Base-by-base conservation (phyloP, 2,329 filamentous ascomycete genomes). In the Clonostachys rosea region DNA sequence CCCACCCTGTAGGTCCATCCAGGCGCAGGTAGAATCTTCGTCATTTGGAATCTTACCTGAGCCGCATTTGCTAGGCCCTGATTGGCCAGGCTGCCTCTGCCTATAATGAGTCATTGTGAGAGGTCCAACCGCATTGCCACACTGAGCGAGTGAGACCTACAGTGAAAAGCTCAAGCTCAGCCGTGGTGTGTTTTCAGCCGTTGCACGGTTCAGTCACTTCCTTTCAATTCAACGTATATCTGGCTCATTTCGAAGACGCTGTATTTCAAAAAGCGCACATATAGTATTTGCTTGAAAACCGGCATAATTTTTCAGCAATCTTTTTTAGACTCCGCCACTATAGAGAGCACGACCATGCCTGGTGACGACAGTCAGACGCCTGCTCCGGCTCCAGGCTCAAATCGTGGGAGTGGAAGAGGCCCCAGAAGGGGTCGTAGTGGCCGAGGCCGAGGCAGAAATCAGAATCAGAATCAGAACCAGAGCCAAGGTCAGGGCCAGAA, bases 221-320 rank as follows among this genome's bases (percentile, higher is more conserved):
- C 1, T 30, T 30, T 30, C 24, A 30, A 30, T 30, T 30, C 24
- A 30, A 30, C 24, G 24, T 30, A 10, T 30, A 10, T 30, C 24
- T 30, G 24, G 24, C 24, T 30, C 24, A 30, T 30, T 61, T 48
- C 47, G 52, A 72, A 72, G 69, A 55, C 68, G 68, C 68, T 71
- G 63, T 71, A 71, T 72, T 72, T 71, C 60, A 66, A 66, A 71
- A 70, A 72, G 69, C 69, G 68, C 69, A 70, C 45, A 45, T 18
- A 39, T 18, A 46, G 14, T 34, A 16, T 35, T 33, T 35, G 5
- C 30, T 43, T 43, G 10, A 30, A 8, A 40, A 18, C 37, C n/a
- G 37, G 11, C 10, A 9, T 40, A 18, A 9, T 18, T 13, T 17
- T 42, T 42, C 13, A 13, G 42, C n/a, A 30, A 39, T 39, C 36